These are phyloP conservation scores for Inga laurina DNA, from an alignment of 306 rosid species.

Conservation along the genomic window DNA sequence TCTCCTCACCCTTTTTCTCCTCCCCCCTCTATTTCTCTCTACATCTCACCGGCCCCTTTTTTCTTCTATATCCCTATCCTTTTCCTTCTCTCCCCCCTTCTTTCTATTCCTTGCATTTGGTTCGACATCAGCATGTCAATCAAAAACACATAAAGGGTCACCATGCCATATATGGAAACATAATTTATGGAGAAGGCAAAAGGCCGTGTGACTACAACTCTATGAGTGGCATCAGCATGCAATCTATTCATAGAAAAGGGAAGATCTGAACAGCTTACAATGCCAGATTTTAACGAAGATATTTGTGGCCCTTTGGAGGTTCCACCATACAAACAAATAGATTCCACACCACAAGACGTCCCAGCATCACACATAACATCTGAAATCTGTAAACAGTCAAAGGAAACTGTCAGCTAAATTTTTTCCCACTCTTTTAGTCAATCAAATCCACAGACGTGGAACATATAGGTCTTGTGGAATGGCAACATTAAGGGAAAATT, in stretches of 20 bases:
- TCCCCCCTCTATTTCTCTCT: not conserved
- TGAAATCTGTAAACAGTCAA: constrained; percentile 65
- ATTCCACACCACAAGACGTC: constrained; percentile 69
- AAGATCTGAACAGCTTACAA: constrained; percentile 62
- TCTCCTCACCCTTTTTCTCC: not conserved
- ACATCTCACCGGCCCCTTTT: too few species aligned
- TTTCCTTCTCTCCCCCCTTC: not conserved
- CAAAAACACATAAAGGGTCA: not conserved
- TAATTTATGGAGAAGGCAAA: not conserved
- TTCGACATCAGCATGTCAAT: not conserved
- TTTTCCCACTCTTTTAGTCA: constrained; percentile 1
- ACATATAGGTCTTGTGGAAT: not conserved
- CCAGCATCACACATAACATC: constrained; percentile 90
- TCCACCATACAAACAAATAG: constrained; percentile 92
- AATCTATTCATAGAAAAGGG: constrained; percentile 26
- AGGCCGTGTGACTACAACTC: constrained; percentile 6
- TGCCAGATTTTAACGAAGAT: constrained; percentile 77
- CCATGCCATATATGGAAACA: not conserved
- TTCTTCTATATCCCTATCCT: too few species aligned
- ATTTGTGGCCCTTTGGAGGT: constrained; percentile 88
- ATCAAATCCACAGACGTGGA: not conserved
- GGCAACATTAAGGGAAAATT: not conserved
- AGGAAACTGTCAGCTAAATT: constrained; percentile 16
- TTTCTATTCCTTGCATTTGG: not conserved
- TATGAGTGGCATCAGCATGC: constrained; percentile 21